A percentile compares a stretch with the other conserved stretches of the same genome.
Evolutionary conservation across 306 rosid genomes (phyloP).

Genomic region (Glycine soja): DNA sequence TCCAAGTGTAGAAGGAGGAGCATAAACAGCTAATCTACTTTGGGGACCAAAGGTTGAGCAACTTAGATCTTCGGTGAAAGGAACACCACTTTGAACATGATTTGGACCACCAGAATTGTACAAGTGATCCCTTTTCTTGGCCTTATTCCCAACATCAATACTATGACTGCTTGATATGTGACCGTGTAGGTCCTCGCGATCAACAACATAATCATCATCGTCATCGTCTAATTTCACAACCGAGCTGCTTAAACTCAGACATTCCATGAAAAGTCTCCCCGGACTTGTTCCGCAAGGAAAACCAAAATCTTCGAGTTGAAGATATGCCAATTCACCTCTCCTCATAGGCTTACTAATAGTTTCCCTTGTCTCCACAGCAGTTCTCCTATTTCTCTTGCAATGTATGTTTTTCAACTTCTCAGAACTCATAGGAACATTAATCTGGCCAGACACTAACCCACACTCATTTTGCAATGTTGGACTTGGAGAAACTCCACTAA

Average conservation of each 20-base stretch:
- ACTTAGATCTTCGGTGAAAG: slow-evolving; percentile 56
- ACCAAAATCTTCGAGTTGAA: slow-evolving; percentile 72
- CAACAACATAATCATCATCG: slow-evolving; percentile 47
- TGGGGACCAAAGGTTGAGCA: slow-evolving; percentile 64
- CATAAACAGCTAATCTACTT: slow-evolving; percentile 63
- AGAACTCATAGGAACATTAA: slow-evolving; percentile 46
- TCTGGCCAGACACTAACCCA: slow-evolving; percentile 48
- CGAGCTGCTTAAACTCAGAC: slow-evolving; percentile 85
- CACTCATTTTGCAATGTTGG: slow-evolving; percentile 49
- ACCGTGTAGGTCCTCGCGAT: slow-evolving; percentile 56
- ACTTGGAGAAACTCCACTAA: slow-evolving; percentile 56
- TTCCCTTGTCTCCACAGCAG: slow-evolving; percentile 51
- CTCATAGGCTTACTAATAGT: slow-evolving; percentile 30
- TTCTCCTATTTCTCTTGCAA: slow-evolving; percentile 36
- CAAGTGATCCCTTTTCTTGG: slow-evolving; percentile 56
- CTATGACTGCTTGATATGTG: slow-evolving; percentile 56
- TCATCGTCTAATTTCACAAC: slow-evolving; percentile 61
- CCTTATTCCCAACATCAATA: slow-evolving; percentile 46
- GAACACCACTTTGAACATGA: slow-evolving; percentile 54
- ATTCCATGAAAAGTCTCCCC: slow-evolving; percentile 91
- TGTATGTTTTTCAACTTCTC: slow-evolving; percentile 57
- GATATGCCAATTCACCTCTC: slow-evolving; percentile 64
- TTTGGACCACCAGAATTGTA: slow-evolving; percentile 52
- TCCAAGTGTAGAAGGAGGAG: slow-evolving; percentile 87
- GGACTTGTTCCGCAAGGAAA: slow-evolving; percentile 90